Evolutionary conservation across 1,284 basidiomycete genomes (phyloP).

Genomic region (Cerioporus squamosus): DNA sequence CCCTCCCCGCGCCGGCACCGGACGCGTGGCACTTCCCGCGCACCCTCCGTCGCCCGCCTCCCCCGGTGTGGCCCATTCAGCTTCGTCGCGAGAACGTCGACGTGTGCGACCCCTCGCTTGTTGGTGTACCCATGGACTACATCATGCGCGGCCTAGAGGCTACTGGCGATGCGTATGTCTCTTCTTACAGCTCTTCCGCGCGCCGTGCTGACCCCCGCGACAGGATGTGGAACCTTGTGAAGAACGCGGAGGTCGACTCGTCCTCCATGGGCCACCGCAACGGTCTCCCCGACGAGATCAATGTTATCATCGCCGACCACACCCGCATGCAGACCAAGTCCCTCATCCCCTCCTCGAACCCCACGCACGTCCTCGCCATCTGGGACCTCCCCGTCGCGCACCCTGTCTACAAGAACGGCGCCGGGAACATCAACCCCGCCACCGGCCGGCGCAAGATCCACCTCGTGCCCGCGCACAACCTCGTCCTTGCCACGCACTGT

Average conservation of each 20-base stretch:
- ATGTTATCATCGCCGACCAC: slow-evolving; percentile 27
- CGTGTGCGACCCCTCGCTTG: slow-evolving; percentile 37
- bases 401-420: slow-evolving; percentile 1
- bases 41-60: slow-evolving; percentile 36
- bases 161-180: slow-evolving; percentile 37
- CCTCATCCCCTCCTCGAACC: slow-evolving; percentile 40
- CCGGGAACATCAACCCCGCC: slow-evolving; percentile 6
- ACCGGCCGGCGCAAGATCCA: slow-evolving; percentile 36
- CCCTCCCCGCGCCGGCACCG: background rate
- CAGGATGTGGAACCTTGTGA: slow-evolving; percentile 23
- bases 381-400: slow-evolving; percentile 35
- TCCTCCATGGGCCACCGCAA: slow-evolving; percentile 17
- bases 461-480: slow-evolving; percentile 56
- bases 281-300: slow-evolving; percentile 30
- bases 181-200: background rate
- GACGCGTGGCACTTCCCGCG: slow-evolving; percentile 36
- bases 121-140: slow-evolving; percentile 38
- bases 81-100: slow-evolving; percentile 34
- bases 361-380: slow-evolving; percentile 60
- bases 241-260: slow-evolving; percentile 10
- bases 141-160: slow-evolving; percentile 39
- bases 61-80: slow-evolving; percentile 25
- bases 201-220: background rate
- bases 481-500: slow-evolving; percentile 57
- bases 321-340: slow-evolving; percentile 2